Conservation (phyloP, 2,329 filamentous ascomycete genomes). For the Colletotrichum sp. region DNA sequence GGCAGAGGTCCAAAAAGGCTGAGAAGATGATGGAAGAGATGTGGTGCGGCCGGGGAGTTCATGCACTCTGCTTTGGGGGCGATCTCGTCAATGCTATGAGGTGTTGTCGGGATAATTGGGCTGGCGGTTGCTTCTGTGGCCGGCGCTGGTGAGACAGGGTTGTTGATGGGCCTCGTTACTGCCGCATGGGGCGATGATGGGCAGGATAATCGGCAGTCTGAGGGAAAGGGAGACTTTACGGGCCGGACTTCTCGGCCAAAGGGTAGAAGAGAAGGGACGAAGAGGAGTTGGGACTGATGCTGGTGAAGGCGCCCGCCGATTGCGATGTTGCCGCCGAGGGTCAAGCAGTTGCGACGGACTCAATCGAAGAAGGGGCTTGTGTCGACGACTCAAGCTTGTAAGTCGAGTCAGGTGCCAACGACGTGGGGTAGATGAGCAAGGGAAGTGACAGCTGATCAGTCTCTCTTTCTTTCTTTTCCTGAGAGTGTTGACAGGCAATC, state of each 20-base stretch:
- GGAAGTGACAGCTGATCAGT: background rate
- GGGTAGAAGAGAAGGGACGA: background rate
- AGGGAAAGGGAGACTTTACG: background rate
- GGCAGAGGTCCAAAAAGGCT: background rate
- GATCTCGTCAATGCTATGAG: background rate
- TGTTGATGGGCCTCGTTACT: background rate
- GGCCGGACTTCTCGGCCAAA: background rate
- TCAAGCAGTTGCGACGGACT: background rate
- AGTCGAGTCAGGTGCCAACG: background rate
- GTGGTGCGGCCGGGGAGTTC: background rate
- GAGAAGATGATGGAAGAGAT: background rate
- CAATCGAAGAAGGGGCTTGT: background rate
- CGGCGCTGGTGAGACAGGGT: background rate
- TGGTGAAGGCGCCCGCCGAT: background rate
- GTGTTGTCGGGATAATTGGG: background rate
- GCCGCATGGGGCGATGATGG: background rate
- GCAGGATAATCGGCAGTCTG: background rate
- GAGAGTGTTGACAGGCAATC: background rate
- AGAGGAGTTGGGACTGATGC: background rate
- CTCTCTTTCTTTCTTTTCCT: background rate
- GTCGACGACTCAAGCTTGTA: background rate
- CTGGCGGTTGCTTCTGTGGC: background rate
- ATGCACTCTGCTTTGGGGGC: background rate
- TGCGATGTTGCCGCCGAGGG: background rate
- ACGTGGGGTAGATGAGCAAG: background rate